Conservation (phyloP, 1,284 basidiomycete genomes). For the Austroboletus olivaceoglutinosus region DNA sequence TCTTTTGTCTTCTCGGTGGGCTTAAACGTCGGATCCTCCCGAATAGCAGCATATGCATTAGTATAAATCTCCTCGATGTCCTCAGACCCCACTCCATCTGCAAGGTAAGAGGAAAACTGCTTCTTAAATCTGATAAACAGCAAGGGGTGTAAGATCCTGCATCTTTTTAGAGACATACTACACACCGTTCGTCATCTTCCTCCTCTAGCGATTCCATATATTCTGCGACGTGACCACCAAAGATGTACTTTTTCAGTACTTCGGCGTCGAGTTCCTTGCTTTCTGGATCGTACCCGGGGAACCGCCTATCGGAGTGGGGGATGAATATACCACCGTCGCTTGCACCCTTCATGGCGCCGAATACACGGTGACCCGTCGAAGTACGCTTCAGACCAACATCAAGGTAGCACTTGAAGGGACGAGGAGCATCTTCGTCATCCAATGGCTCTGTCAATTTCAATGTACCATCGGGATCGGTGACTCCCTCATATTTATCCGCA, state of each 20-base stretch:
- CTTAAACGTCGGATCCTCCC: slow-evolving; percentile 91
- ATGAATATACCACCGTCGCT: slow-evolving; percentile 98
- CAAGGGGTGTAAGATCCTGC: slow-evolving; percentile 7
- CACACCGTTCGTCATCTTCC: slow-evolving; percentile 95
- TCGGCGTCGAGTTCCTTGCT: slow-evolving; percentile 93
- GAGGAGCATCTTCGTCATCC: slow-evolving; percentile 90
- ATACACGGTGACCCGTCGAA: slow-evolving; percentile 96
- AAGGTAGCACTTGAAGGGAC: slow-evolving; percentile 98
- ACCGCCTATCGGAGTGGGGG: slow-evolving; percentile 97
- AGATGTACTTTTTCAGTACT: slow-evolving; percentile 97
- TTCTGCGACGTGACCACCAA: slow-evolving; percentile 96
- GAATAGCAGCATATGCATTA: slow-evolving; percentile 89
- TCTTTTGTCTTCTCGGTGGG: slow-evolving; percentile 90
- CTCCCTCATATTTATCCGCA: slow-evolving; percentile 98
- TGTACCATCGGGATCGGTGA: slow-evolving; percentile 89
- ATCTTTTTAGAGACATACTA: slow-evolving; percentile 1
- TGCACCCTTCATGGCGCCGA: slow-evolving; percentile 99
- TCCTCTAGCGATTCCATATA: slow-evolving; percentile 99
- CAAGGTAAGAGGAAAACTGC: slow-evolving; percentile 95
- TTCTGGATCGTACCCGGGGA: slow-evolving; percentile 98
- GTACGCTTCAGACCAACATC: slow-evolving; percentile 99
- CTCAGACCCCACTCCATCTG: slow-evolving; percentile 92
- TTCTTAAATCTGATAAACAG: slow-evolving; percentile 84
- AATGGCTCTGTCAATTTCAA: slow-evolving; percentile 80
- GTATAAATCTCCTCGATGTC: slow-evolving; percentile 98